A percentile compares a stretch with the other conserved stretches of the same genome.
Evolutionary conservation across 2,329 filamentous ascomycete genomes (phyloP).

Genomic region (Penicillium hesseltinei): DNA sequence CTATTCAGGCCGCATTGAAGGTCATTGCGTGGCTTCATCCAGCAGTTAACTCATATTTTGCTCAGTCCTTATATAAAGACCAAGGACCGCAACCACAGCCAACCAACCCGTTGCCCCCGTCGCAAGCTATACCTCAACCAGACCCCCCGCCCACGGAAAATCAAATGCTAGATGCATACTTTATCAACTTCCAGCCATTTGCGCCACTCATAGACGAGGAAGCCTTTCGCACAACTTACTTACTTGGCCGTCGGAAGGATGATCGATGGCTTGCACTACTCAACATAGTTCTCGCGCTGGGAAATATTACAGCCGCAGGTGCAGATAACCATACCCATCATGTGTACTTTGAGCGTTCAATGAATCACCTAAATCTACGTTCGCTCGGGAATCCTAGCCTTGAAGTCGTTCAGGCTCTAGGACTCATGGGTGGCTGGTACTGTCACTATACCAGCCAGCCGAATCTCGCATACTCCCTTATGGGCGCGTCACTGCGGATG

Average conservation of each 20-base stretch:
- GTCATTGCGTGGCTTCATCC: slow-evolving; percentile 60
- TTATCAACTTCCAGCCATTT: slow-evolving; percentile 67
- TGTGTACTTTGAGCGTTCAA: slow-evolving; percentile 65
- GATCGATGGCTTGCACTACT: slow-evolving; percentile 66
- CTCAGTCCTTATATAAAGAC: slow-evolving; percentile 31
- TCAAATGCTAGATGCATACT: slow-evolving; percentile 67
- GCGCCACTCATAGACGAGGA: slow-evolving; percentile 70
- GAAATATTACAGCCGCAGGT: slow-evolving; percentile 65
- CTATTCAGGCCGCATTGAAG: slow-evolving; percentile 68
- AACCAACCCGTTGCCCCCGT: slow-evolving; percentile 27
- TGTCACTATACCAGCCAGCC: slow-evolving; percentile 72
- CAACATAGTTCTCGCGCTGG: slow-evolving; percentile 73
- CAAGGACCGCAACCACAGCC: not conserved
- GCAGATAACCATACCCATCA: slow-evolving; percentile 61
- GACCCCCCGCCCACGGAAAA: slow-evolving; percentile 55
- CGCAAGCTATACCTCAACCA: not conserved
- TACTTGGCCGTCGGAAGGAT: slow-evolving; percentile 61
- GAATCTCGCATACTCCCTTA: slow-evolving; percentile 69
- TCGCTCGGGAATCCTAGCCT: slow-evolving; percentile 66
- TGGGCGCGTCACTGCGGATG: slow-evolving; percentile 69
- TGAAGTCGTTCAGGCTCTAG: slow-evolving; percentile 68
- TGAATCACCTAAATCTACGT: slow-evolving; percentile 63
- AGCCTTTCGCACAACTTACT: slow-evolving; percentile 62
- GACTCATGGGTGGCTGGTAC: slow-evolving; percentile 70
- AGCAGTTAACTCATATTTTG: slow-evolving; percentile 44